These are phyloP conservation scores for Penicillium olsonii DNA, from an alignment of 2,329 filamentous ascomycete genomes.

Conservation along the genomic window DNA sequence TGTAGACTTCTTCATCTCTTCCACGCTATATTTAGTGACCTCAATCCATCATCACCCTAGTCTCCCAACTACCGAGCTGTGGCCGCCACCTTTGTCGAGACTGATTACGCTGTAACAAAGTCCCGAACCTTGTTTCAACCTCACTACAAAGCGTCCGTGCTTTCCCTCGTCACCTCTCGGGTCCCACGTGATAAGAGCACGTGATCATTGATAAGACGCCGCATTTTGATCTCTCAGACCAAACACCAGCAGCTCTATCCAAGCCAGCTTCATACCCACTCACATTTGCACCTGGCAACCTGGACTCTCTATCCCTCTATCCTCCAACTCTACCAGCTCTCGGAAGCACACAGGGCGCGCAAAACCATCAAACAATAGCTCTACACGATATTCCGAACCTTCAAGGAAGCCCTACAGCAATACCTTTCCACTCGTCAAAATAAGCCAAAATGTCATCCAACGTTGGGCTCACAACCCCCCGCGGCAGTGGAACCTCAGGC, in stretches of 20 bases:
- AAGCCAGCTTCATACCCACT: background rate
- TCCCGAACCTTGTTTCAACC: background rate
- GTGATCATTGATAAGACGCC: constrained; percentile 7
- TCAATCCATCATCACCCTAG: too few relatives aligned
- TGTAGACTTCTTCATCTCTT: background rate
- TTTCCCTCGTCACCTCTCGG: background rate
- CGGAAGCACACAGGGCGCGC: too few relatives aligned
- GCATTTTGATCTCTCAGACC: too few relatives aligned
- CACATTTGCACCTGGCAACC: too few relatives aligned
- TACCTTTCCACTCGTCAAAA: too few relatives aligned
- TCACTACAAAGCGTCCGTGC: background rate
- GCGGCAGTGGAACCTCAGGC: constrained; percentile 92
- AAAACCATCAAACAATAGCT: too few relatives aligned
- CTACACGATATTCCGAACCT: too few relatives aligned
- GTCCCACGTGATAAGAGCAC: constrained; percentile 4
- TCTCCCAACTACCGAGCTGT: too few relatives aligned
- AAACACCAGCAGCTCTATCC: too few relatives aligned
- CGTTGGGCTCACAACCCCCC: constrained; percentile 90
- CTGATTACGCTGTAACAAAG: too few relatives aligned
- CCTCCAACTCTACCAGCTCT: background rate
- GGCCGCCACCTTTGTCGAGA: background rate
- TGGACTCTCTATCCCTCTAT: background rate
- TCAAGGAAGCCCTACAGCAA: too few relatives aligned
- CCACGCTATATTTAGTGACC: too few relatives aligned
- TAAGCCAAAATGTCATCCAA: constrained; percentile 88